Percentiles rank a stretch among this genome's conserved stretches.
phyloP scores from a whole-genome alignment of 176 grass and related monocot species.

The Carex pumila region DNA sequence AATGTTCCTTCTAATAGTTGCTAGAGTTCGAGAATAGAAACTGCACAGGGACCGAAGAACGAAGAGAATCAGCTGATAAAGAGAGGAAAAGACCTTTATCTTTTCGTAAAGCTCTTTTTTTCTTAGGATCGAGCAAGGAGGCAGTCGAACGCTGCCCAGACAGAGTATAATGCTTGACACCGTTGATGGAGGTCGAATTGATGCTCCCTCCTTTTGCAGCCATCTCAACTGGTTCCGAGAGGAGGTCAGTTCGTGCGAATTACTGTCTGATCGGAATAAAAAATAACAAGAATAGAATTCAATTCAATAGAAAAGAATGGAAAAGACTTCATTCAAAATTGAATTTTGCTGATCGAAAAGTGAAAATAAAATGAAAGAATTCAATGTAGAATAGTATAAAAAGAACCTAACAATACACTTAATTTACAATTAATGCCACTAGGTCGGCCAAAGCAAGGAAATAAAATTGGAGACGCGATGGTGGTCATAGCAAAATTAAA shows the following conservation, averaged over 20 bases:
- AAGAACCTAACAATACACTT: too few species aligned
- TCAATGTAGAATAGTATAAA: too few species aligned
- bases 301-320: too few species aligned
- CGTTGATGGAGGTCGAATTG: conserved; percentile 74
- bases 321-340: too few species aligned
- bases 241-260: neutral
- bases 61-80: neutral
- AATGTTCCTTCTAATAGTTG: neutral
- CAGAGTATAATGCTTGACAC: conserved; percentile 70
- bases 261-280: too few species aligned
- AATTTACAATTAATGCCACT: too few species aligned
- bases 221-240: neutral
- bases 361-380: too few species aligned
- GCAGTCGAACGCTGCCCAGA: conserved; percentile 44
- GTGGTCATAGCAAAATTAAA: too few species aligned
- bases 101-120: conserved; percentile 58
- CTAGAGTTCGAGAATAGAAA: neutral
- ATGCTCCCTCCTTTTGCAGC: conserved; percentile 31
- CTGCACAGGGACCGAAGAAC: neutral
- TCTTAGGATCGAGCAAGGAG: conserved; percentile 60
- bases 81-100: conserved; percentile 31
- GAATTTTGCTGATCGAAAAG: too few species aligned
- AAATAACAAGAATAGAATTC: too few species aligned
- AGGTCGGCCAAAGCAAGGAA: too few species aligned
- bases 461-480: too few species aligned